A percentile compares a stretch with the other conserved stretches of the same genome.
Evolutionary conservation across 768 basidiomycete species (phyloP).

Genomic region (Auricularia sp.): DNA sequence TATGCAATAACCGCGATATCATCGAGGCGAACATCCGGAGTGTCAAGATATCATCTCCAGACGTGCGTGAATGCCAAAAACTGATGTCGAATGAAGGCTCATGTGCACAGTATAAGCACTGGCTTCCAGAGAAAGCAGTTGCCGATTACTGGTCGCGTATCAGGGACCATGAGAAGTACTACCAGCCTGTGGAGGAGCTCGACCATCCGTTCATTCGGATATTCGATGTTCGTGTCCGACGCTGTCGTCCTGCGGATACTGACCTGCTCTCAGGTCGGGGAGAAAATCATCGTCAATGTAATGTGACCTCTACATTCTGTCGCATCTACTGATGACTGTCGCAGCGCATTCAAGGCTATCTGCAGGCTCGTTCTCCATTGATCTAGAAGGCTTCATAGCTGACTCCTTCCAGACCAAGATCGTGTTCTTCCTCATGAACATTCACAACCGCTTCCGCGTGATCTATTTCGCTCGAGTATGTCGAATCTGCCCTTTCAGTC

Average conservation of each 20-base stretch:
- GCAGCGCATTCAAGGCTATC: conserved; percentile 78
- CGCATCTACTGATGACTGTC: too few relatives aligned
- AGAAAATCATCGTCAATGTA: conserved; percentile 92
- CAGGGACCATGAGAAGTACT: conserved; percentile 71
- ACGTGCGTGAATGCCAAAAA: conserved; percentile 43
- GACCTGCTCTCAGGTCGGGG: conserved; percentile 58
- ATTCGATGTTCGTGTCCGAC: conserved; percentile 52
- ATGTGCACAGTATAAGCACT: conserved; percentile 64
- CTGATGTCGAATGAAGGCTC: background rate
- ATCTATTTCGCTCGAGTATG: conserved; percentile 94
- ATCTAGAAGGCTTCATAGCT: background rate
- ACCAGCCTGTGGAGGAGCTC: conserved; percentile 85
- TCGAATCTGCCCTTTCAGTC: conserved; percentile 6
- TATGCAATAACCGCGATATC: conserved; percentile 86
- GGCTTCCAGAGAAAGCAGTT: conserved; percentile 88
- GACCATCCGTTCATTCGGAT: conserved; percentile 93
- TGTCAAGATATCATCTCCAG: conserved; percentile 97
- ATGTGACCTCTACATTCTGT: conserved; percentile 15
- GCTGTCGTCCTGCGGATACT: conserved; percentile 1
- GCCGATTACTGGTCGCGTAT: conserved; percentile 90
- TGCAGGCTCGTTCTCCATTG: conserved; percentile 46
- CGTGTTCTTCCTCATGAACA: conserved; percentile 99
- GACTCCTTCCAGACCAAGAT: conserved; percentile 60
- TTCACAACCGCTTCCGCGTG: conserved; percentile 84
- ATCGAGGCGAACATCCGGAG: conserved; percentile 90